Evolutionary conservation across 805 yeast genomes (phyloP).

Genomic region (Cyberlindnera sargentensis): DNA sequence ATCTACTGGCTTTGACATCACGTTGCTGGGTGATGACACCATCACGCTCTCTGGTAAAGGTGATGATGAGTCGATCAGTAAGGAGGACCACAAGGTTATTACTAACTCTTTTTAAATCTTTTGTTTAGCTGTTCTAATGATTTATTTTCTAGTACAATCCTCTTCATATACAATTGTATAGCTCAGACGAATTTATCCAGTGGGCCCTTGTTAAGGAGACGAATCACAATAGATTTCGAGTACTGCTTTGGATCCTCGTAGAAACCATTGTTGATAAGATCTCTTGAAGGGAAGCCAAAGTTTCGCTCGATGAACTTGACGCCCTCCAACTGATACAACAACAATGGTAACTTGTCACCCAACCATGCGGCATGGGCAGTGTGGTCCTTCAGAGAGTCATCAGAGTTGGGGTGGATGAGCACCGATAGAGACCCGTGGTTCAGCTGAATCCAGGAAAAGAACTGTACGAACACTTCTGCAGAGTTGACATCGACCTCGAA

Average conservation of each 20-base stretch:
- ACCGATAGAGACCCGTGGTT: constrained; percentile 45
- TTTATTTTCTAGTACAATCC: too few species aligned
- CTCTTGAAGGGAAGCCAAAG: constrained; percentile 9
- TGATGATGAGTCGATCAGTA: neutral
- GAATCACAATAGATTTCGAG: constrained; percentile 8
- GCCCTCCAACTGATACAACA: constrained; percentile 4
- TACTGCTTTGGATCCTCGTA: constrained; percentile 7
- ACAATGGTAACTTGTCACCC: constrained; percentile 31
- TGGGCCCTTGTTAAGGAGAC: constrained; percentile 8
- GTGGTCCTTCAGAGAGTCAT: constrained; percentile 37
- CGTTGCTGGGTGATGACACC: constrained; percentile 39
- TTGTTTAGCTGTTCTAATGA: neutral
- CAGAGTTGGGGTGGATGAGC: constrained; percentile 43
- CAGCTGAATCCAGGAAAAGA: constrained; percentile 41
- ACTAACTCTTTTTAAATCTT: neutral
- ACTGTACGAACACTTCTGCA: constrained; percentile 32
- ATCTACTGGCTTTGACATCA: constrained; percentile 62
- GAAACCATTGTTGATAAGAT: constrained; percentile 6
- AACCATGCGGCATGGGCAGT: constrained; percentile 46
- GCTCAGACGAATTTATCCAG: neutral
- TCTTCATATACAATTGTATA: too few species aligned
- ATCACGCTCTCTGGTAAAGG: constrained; percentile 2
- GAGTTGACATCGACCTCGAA: constrained; percentile 43
- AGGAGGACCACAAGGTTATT: neutral
- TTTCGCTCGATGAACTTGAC: constrained; percentile 5